Evolutionary conservation across 1,284 basidiomycete species (phyloP).

Genomic region (Ganoderma sinense): DNA sequence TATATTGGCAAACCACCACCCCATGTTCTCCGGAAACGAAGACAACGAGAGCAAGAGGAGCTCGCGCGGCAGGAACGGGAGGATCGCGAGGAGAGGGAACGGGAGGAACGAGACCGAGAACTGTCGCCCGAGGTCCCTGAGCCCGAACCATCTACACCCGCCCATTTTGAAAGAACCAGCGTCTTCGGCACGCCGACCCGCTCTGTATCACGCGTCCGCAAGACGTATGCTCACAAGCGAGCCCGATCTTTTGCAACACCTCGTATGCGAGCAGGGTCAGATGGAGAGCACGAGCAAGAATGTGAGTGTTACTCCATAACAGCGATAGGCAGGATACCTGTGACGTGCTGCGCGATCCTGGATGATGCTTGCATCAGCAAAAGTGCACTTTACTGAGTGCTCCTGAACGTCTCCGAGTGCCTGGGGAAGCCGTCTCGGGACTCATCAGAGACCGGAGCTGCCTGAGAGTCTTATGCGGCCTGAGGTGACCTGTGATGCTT

Average conservation of each 20-base stretch:
- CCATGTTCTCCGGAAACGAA: conserved; percentile 1
- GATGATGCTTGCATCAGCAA: too few species aligned
- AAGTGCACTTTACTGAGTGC: too few species aligned
- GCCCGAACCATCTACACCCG: conserved; percentile 15
- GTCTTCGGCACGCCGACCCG: conserved; percentile 17
- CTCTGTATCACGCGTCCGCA: conserved; percentile 17
- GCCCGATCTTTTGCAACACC: conserved; percentile 18
- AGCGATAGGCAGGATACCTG: background rate
- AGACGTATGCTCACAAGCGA: conserved; percentile 27
- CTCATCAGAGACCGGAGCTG: too few species aligned
- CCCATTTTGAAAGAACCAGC: conserved; percentile 5
- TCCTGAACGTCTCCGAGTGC: too few species aligned
- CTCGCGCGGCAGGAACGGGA: background rate
- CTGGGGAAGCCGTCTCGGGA: too few species aligned
- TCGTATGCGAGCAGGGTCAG: background rate
- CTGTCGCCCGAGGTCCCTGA: conserved; percentile 23
- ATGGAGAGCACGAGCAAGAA: background rate
- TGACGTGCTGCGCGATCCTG: too few species aligned
- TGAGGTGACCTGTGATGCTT: too few species aligned
- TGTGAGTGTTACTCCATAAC: background rate
- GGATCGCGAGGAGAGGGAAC: background rate
- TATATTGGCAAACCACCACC: conserved; percentile 19
- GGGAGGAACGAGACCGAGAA: background rate
- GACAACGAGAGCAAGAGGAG: background rate
- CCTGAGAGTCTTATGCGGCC: too few species aligned